A percentile compares a stretch with the other conserved stretches of the same genome.
Conservation (phyloP, 192 early-diverging fungal genomes). For the Phycomyces blakesleeanus region DNA sequence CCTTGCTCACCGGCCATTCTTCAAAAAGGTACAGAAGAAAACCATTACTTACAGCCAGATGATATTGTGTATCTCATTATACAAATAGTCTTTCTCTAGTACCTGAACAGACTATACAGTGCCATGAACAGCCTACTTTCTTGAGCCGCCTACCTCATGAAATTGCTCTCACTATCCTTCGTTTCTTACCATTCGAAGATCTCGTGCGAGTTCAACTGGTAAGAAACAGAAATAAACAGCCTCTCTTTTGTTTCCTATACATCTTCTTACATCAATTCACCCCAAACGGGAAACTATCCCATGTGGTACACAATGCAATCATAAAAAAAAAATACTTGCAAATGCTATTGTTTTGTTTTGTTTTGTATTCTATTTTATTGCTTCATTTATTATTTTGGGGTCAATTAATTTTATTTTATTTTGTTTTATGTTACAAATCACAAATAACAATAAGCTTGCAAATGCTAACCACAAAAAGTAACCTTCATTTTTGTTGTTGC, state of each 20-base stretch:
- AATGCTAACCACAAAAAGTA: not conserved
- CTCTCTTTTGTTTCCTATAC: no score
- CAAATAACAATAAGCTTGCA: no score
- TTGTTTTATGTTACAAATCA: no score
- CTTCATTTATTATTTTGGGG: not conserved
- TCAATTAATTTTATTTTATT: no score
- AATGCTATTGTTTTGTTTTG: not conserved
- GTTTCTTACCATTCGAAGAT: conserved; percentile 19
- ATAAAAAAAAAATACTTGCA: no score
- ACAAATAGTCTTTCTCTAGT: conserved; percentile 8
- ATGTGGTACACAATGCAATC: no score
- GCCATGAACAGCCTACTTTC: conserved; percentile 8
- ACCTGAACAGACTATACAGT: conserved; percentile 6
- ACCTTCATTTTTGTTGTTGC: not conserved
- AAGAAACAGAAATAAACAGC: no score
- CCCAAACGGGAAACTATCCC: no score
- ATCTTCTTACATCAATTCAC: not conserved
- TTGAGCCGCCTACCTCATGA: conserved; percentile 26
- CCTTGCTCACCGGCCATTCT: conserved; percentile 3
- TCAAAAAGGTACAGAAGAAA: conserved; percentile 12
- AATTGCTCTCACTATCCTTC: conserved; percentile 20
- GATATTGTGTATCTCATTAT: not conserved
- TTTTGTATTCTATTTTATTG: no score
- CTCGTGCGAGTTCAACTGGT: conserved; percentile 31
- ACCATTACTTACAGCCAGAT: not conserved